Evolutionary conservation across 257 asterid genomes (phyloP).

Genomic region (Penstemon barbatus): DNA sequence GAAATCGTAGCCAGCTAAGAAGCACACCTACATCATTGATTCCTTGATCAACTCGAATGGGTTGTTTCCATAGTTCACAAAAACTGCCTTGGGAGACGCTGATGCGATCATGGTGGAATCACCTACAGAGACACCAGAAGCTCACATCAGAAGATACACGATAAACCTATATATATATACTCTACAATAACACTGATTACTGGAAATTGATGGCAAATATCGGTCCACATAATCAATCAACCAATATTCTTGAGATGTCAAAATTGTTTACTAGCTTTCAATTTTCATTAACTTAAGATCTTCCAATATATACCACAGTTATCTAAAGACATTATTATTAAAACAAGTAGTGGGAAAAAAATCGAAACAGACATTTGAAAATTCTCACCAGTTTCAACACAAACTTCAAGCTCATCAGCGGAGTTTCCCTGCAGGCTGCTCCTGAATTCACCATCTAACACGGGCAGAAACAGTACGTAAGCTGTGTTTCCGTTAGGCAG

Average conservation of each 20-base stretch:
- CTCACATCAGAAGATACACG: conserved; percentile 10
- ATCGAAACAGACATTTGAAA: not conserved
- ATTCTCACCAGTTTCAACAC: conserved; percentile 50
- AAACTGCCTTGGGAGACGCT: conserved; percentile 38
- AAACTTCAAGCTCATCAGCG: conserved; percentile 55
- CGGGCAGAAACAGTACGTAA: conserved; percentile 45
- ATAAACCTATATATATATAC: not conserved
- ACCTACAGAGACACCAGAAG: conserved; percentile 33
- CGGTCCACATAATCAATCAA: not conserved
- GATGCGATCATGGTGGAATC: conserved; percentile 39
- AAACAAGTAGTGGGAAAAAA: not conserved
- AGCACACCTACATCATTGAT: conserved; percentile 51
- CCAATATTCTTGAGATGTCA: conserved; percentile 3
- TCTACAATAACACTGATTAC: not conserved
- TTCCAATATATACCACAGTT: not conserved
- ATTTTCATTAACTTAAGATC: not conserved
- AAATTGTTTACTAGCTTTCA: conserved; percentile 15
- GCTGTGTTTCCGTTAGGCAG: conserved; percentile 22
- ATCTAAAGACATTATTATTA: not conserved
- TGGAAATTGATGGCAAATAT: not conserved
- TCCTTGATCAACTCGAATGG: conserved; percentile 51
- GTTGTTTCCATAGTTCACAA: conserved; percentile 44
- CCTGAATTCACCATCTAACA: conserved; percentile 46
- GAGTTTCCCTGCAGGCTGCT: conserved; percentile 65
- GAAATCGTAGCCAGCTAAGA: not conserved